These are phyloP conservation scores for Phytophthora brassicae DNA, from an alignment of 352 stramenopile species.

Conservation along the genomic window DNA sequence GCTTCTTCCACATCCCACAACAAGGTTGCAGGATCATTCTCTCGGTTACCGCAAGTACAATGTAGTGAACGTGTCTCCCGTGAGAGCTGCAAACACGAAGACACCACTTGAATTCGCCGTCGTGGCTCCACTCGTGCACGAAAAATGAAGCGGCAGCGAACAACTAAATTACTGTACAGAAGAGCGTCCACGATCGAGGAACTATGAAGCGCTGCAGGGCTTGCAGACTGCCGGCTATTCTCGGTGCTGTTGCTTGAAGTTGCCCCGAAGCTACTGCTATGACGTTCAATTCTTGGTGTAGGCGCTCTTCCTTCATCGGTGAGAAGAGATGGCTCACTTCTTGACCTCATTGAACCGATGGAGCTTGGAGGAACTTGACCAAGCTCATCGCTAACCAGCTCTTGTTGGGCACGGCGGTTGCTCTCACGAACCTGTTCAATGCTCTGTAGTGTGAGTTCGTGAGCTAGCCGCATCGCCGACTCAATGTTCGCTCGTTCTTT, in stretches of 20 bases:
- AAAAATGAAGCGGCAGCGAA: conserved; percentile 80
- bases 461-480: conserved; percentile 72
- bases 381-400: conserved; percentile 31
- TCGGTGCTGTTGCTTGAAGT: conserved; percentile 12
- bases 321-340: conserved; percentile 26
- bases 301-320: conserved; percentile 10
- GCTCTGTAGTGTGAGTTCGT: conserved; percentile 73
- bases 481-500: conserved; percentile 84
- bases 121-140: conserved; percentile 73
- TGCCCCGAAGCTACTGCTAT: conserved; percentile 27
- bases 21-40: conserved; percentile 69
- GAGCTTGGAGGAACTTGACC: conserved; percentile 11
- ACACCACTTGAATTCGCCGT: conserved; percentile 65
- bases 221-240: conserved; percentile 9
- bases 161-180: conserved; percentile 80
- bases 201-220: conserved; percentile 36
- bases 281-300: conserved; percentile 22
- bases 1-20: conserved; percentile 77
- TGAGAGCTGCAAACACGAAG: conserved; percentile 72
- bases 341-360: conserved; percentile 24
- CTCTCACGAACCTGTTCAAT: conserved; percentile 70
- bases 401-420: conserved; percentile 42
- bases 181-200: conserved; percentile 77
- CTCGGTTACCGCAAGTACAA: conserved; percentile 65
- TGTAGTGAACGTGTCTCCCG: conserved; percentile 67